Base-by-base conservation (phyloP, 192 early-diverging fungal genomes). In the Geranomyces michiganensis region DNA sequence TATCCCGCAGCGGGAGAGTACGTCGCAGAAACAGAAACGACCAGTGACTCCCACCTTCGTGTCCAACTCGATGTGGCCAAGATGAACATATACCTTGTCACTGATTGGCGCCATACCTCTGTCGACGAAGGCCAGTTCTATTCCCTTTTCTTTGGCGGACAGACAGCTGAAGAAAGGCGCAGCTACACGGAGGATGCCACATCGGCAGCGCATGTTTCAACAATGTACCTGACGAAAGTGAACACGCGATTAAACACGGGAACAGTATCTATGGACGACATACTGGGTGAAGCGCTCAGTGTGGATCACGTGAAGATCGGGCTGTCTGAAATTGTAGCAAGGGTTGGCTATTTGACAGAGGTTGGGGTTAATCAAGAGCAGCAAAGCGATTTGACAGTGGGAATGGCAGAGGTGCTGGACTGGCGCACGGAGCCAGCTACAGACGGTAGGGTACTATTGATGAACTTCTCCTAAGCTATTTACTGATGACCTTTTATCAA, bases 181-280 rank as follows among this genome's bases (percentile, higher is more conserved):
- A 41, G 10, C 36, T 10, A 41, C 36, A 10, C 36, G 3, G 36
- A 41, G 36, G 36, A 41, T 3, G 36, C 10, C 5, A 3, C 36
- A 41, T 41, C 36, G 6, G 21, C 51, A 55, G 51, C 19, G 3
- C 59, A 75, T 56, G 21, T 76, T 6, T 69, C 67, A 14, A 33
- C 47, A 13, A 76, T 59, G 29, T 70, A 71, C 32, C 7, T 76
- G 24, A 70, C 68, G 24, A 30, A 76, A 26, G 32, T 47, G 7
- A 70, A 76, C 56, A 76, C 74, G 17, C 24, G 26, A 10, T 30
- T 76, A 0, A 76, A 76, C 44, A 30, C 74, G 5, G 66, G 74
- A 10, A 48, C 14, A 7, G 68, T 4, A 21, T 24, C 66, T 7
- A 26, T 70, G 62, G 68, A 69, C 12, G 68, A 65, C 10, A 30